Conservation (phyloP, 768 basidiomycete genomes). For the Pluteus cervinus region DNA sequence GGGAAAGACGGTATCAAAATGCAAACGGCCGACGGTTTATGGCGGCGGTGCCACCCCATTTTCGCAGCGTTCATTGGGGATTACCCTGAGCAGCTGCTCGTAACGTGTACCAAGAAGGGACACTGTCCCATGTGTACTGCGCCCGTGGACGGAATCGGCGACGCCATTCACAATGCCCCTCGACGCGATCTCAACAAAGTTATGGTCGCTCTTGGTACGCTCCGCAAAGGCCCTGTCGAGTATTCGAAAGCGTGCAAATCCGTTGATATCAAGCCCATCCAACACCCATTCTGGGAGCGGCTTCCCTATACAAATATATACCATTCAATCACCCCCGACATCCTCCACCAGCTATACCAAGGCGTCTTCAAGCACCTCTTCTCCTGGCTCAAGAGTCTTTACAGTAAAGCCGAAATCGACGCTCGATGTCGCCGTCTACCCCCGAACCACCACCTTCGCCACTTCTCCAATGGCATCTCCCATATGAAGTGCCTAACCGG, state of each 20-base stretch:
- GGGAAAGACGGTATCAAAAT: too few species aligned
- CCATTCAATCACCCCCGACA: constrained; percentile 33
- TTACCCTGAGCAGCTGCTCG: too few species aligned
- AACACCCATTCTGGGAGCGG: constrained; percentile 33
- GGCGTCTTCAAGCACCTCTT: constrained; percentile 39
- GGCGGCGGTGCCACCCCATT: too few species aligned
- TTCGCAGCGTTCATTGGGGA: too few species aligned
- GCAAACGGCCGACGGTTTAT: too few species aligned
- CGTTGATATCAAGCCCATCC: constrained; percentile 19
- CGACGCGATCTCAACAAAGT: too few species aligned
- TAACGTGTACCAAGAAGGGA: too few species aligned
- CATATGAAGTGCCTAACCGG: constrained; percentile 30
- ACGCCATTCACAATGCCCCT: too few species aligned
- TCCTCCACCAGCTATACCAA: constrained; percentile 45
- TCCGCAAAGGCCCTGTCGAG: too few species aligned
- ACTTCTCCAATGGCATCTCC: constrained; percentile 32
- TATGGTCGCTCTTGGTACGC: too few species aligned
- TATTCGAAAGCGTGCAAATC: constrained; percentile 11
- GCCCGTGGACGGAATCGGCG: too few species aligned
- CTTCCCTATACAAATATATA: constrained; percentile 37
- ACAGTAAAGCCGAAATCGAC: constrained; percentile 28
- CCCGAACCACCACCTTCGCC: constrained; percentile 18
- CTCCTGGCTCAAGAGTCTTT: constrained; percentile 22
- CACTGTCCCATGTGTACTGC: too few species aligned
- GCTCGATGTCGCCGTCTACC: constrained; percentile 24